phyloP scores from a whole-genome alignment of 352 stramenopile genomes.

The Plasmopara halstedii region DNA sequence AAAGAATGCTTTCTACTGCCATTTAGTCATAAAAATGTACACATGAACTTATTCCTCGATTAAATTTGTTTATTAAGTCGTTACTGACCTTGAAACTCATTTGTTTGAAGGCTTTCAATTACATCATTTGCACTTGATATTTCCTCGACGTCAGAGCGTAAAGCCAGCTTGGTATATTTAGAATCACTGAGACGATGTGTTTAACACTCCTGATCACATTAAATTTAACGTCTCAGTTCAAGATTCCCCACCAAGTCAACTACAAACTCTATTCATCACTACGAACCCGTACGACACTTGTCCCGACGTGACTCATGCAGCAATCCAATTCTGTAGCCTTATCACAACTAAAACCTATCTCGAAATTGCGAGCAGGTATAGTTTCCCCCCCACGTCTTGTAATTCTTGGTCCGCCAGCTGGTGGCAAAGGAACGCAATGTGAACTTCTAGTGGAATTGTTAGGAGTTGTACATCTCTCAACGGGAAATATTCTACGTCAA shows the following conservation, averaged over 20 bases:
- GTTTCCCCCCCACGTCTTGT: constrained; percentile 45
- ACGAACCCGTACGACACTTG: background rate
- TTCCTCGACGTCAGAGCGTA: too few relatives aligned
- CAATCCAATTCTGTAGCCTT: constrained; percentile 5
- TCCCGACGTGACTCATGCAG: background rate
- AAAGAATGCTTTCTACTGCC: too few relatives aligned
- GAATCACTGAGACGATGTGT: too few relatives aligned
- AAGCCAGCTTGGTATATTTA: too few relatives aligned
- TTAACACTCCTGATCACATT: too few relatives aligned
- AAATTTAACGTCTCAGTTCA: constrained; percentile 7
- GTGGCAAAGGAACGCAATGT: constrained; percentile 93
- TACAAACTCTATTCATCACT: background rate
- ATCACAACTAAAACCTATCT: background rate
- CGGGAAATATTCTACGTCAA: constrained; percentile 89
- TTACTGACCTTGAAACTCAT: too few relatives aligned
- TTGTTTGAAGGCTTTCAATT: too few relatives aligned
- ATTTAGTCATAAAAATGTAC: too few relatives aligned
- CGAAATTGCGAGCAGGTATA: constrained; percentile 7
- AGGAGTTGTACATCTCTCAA: constrained; percentile 88
- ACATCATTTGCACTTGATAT: too few relatives aligned
- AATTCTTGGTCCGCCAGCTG: constrained; percentile 86
- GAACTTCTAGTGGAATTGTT: constrained; percentile 82
- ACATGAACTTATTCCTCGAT: too few relatives aligned
- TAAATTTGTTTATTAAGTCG: too few relatives aligned
- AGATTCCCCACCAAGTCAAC: constrained; percentile 5